These are phyloP conservation scores for Neonectria hederae DNA, from an alignment of 2,329 filamentous ascomycete species.

Conservation along the genomic window DNA sequence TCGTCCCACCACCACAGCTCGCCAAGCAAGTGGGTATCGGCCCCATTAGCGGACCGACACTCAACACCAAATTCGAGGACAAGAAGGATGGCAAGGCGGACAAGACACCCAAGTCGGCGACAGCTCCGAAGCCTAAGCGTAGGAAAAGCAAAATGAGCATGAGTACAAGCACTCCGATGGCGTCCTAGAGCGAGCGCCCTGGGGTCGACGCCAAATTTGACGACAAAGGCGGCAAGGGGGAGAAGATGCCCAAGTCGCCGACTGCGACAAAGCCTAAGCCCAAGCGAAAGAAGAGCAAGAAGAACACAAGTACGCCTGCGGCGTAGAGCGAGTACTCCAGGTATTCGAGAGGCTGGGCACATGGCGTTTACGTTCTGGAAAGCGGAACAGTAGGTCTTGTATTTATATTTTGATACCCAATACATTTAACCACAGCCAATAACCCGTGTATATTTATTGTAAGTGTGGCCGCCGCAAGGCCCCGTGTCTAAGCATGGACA, in stretches of 20 bases:
- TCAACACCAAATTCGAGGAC: constrained; percentile 55
- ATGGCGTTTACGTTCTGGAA: constrained; percentile 5
- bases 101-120: constrained; percentile 55
- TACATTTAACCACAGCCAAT: constrained; percentile 15
- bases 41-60: constrained; percentile 47
- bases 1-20: constrained; percentile 46
- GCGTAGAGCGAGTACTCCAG: constrained; percentile 33
- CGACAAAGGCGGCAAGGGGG: constrained; percentile 58
- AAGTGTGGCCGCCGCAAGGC: no score
- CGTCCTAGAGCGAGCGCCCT: constrained; percentile 30
- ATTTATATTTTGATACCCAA: constrained; percentile 40
- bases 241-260: constrained; percentile 55
- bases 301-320: constrained; percentile 48
- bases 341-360: not conserved
- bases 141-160: constrained; percentile 60
- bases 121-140: constrained; percentile 55
- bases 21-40: constrained; percentile 46
- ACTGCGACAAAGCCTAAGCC: constrained; percentile 52
- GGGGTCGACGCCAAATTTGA: constrained; percentile 53
- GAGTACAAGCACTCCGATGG: constrained; percentile 48
- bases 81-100: constrained; percentile 59
- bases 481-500: not conserved
- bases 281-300: constrained; percentile 60
- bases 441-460: no score
- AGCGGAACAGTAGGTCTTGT: constrained; percentile 8